Conservation (phyloP, 1,139 yeast genomes). For the Lodderomyces jiufengensis region DNA sequence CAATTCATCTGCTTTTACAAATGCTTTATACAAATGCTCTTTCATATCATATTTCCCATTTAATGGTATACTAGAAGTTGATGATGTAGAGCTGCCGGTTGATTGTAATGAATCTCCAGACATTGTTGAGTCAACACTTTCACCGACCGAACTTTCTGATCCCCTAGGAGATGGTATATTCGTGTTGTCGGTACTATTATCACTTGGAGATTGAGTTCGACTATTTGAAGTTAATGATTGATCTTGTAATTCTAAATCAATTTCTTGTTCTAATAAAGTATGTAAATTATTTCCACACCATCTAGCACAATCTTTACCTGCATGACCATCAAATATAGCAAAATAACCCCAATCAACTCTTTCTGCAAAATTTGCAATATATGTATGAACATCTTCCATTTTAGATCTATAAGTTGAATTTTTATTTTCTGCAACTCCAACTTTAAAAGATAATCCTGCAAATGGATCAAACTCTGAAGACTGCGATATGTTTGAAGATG, state of each 20-base stretch:
- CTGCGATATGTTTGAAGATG: too few relatives aligned
- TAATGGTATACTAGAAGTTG: conserved; percentile 11
- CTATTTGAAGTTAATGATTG: not conserved
- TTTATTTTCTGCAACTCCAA: conserved; percentile 88
- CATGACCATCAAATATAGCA: conserved; percentile 97
- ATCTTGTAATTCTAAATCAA: conserved; percentile 20
- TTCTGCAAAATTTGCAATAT: conserved; percentile 88
- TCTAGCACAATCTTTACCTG: conserved; percentile 89
- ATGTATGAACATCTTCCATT: conserved; percentile 97
- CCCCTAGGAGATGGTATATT: not conserved
- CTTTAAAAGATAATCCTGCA: conserved; percentile 59
- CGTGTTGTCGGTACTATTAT: not conserved
- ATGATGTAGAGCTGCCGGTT: not conserved
- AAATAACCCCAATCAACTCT: conserved; percentile 91
- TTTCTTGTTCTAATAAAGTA: conserved; percentile 53
- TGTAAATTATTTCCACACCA: conserved; percentile 94
- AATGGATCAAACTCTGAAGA: conserved; percentile 31
- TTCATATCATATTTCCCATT: conserved; percentile 37
- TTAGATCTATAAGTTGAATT: conserved; percentile 77
- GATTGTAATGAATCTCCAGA: too few relatives aligned
- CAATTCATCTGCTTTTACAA: conserved; percentile 69
- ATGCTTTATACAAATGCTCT: conserved; percentile 55
- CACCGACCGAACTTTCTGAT: too few relatives aligned
- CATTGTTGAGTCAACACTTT: too few relatives aligned
- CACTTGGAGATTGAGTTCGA: not conserved